Base-by-base conservation (phyloP, 2,329 filamentous ascomycete genomes). In the Pseudocercospora fijiensis region DNA sequence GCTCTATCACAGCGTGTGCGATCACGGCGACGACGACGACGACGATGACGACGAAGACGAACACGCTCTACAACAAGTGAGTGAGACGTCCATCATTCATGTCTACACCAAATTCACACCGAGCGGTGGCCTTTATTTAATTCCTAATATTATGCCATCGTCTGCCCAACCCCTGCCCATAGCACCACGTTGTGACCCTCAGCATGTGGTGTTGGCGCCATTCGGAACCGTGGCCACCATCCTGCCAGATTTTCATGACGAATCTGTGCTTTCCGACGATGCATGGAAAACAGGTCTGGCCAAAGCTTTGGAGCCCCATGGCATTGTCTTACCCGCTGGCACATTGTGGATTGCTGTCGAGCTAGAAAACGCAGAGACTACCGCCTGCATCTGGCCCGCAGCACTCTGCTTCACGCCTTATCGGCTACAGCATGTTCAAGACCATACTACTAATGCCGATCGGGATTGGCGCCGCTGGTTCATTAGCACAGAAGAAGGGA, bases 381-480 rank as follows among this genome's bases (percentile, higher is more conserved):
- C 16, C 13, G 47, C 62, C 51, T 73, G 63, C 51, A 51, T 41
- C 16, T 74, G 72, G 72, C 72, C 72, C 4, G 52, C 61, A 6
- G 45, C 58, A 5, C 61, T 74, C 5, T 73, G 71, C 56, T 63
- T 73, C 27, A 18, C 37, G 33, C 43, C 18, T 20, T n/a, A 18
- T 18, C 37, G 43, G 26, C 37, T 11, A 41, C 11, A n/a, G 2
- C 33, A 37, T 18, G 4, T 43, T 18, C 45, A 27, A 33, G 41
- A 28, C 27, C 41, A 47, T 16, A 51, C 20, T 28, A 22, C 55
- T n/a, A 45, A 43, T 1, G 58, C 53, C 18, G 52, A 58, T 20
- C n/a, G 47, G 16, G 63, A 67, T 26, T 74, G 73, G 72, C 65
- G 65, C 24, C 45, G 47, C 26, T 73, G 68, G 69, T 72, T 74